Evolutionary conservation across 805 yeast species (phyloP), one percentile per base, ranked within the genome.

Genomic region (Teunomyces barrocoloradensis): DNA sequence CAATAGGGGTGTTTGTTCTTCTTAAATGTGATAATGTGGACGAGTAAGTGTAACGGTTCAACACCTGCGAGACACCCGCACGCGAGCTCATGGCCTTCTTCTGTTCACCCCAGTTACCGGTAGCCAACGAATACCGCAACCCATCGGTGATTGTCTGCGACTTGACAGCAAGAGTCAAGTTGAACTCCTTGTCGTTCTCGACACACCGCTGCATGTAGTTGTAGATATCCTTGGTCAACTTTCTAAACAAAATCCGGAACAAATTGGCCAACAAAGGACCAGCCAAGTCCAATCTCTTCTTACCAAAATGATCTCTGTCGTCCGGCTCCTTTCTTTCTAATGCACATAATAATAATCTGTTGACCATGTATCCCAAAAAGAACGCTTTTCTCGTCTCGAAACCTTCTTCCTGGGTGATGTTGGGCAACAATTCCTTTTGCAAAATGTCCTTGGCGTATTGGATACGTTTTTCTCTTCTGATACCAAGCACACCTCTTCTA

Each of bases 81-180:
- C 96, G 85, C 15, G 97, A 85, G 52, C 94, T 84, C 99, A 94
- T 94, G 11, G 98, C 97, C 69, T 94, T 94, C 84, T 91, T 92
- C 69, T 94, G 99, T 71, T 94, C 99, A 75, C 99, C 99, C 99
- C 99, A 94, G 75, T 94, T 94, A 78, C 99, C 99, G 12, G 99
- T 94, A 46, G 99, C 99, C 63, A 94, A 78, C 34, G 99, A 94
- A 71, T 94, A 94, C 66, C 95, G 88, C 70, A 94, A 80, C 66
- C 99, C 99, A 52, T 96, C 92, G 33, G 99, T 94, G 59, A 94
- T 89, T 2, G 98, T 94, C 57, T 91, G 91, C 13, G 97, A 89
- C 74, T 94, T 92, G 56, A 94, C 97, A 34, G 99, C 99, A 62
- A 94, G 80, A 45, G 96, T 90, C 74, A 94, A 80, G 66, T 92